Percentiles rank a stretch among this genome's conserved stretches.
Conservation (phyloP, 2,329 filamentous ascomycete species). For the Scopulariopsis brevicaulis region DNA sequence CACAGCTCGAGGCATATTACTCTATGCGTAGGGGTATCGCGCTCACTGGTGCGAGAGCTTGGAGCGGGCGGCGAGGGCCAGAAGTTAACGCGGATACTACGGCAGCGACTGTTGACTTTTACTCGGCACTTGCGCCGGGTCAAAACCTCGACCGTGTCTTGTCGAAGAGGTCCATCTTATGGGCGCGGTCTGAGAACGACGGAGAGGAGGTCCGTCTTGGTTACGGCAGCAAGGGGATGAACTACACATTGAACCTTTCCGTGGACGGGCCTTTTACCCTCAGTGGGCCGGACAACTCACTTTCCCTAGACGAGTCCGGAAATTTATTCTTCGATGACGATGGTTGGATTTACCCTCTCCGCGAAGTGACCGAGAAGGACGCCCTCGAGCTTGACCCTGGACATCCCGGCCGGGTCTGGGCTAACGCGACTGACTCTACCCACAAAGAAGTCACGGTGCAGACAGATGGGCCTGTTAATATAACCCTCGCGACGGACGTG, state of each 20-base stretch:
- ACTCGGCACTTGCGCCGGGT: constrained; percentile 23
- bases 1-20: constrained; percentile 34
- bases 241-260: constrained; percentile 27
- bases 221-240: constrained; percentile 29
- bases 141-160: constrained; percentile 30
- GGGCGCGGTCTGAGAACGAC: constrained; percentile 13
- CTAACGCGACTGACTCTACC: constrained; percentile 30
- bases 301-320: constrained; percentile 21
- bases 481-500: constrained; percentile 31
- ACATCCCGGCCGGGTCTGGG: constrained; percentile 39
- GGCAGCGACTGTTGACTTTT: constrained; percentile 20
- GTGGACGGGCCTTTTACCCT: constrained; percentile 30
- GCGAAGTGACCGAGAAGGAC: constrained; percentile 26
- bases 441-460: constrained; percentile 26
- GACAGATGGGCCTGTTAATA: constrained; percentile 12
- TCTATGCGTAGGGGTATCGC: constrained; percentile 31
- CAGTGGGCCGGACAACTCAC: constrained; percentile 26
- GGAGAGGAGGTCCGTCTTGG: constrained; percentile 12
- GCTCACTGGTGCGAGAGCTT: constrained; percentile 29
- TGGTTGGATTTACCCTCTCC: constrained; percentile 34
- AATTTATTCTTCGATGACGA: constrained; percentile 29
- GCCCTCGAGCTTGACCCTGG: constrained; percentile 34
- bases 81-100: constrained; percentile 15
- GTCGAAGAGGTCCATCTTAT: constrained; percentile 11
- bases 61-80: constrained; percentile 24